Percentiles rank a stretch among this genome's conserved stretches.
Conservation (phyloP, 2,329 filamentous ascomycete genomes). For the Xylaria sp. region DNA sequence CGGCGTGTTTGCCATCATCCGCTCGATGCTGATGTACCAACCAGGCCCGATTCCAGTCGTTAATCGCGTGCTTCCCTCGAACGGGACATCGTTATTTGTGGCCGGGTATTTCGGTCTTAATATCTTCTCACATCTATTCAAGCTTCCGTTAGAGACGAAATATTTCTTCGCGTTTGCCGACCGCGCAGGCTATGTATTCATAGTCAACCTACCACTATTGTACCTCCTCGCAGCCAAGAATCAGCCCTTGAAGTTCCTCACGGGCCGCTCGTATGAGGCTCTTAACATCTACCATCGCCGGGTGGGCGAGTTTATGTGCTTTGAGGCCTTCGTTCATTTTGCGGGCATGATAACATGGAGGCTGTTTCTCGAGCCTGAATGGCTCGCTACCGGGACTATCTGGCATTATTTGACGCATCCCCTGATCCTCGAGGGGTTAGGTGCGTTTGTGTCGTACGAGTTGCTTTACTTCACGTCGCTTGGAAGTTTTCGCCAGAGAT, state of each 20-base stretch:
- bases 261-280: constrained; percentile 72
- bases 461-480: constrained; percentile 70
- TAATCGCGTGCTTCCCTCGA: constrained; percentile 66
- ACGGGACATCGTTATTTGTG: constrained; percentile 64
- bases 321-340: constrained; percentile 67
- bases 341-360: constrained; percentile 67
- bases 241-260: constrained; percentile 68
- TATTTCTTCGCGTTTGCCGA: constrained; percentile 69
- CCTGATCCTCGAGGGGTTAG: constrained; percentile 64
- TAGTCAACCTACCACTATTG: constrained; percentile 61
- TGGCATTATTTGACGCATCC: constrained; percentile 60
- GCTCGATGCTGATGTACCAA: constrained; percentile 62
- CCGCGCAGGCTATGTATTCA: constrained; percentile 63
- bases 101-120: constrained; percentile 63
- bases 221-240: constrained; percentile 75
- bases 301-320: constrained; percentile 69
- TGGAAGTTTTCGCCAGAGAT: constrained; percentile 66
- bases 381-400: constrained; percentile 55
- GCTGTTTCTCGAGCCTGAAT: constrained; percentile 59
- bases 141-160: constrained; percentile 57
- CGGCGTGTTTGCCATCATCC: constrained; percentile 18
- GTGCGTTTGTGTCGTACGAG: constrained; percentile 67
- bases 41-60: constrained; percentile 66
- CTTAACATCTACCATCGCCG: constrained; percentile 73
- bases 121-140: constrained; percentile 66